These are phyloP conservation scores for Plantago major DNA, from an alignment of 257 asterid species.

Conservation along the genomic window DNA sequence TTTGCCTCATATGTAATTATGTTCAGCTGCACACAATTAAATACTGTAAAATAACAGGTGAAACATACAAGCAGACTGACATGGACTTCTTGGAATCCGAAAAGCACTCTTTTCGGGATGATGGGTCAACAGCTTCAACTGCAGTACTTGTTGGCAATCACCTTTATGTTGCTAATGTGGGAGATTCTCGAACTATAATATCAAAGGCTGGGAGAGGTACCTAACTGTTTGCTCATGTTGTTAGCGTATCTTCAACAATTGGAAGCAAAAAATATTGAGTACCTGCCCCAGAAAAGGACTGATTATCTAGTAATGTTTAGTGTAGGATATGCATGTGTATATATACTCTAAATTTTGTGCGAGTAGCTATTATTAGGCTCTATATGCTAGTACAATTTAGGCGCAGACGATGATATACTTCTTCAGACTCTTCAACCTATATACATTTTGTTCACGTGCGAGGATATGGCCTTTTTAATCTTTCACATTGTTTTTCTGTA, in stretches of 20 bases:
- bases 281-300: no score
- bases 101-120: conserved; percentile 88
- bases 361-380: background rate
- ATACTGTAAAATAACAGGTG: conserved; percentile 47
- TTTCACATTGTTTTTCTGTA: conserved; percentile 10
- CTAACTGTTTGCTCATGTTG: background rate
- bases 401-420: background rate
- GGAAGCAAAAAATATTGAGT: no score
- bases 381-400: background rate
- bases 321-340: no score
- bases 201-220: conserved; percentile 93
- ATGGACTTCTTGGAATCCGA: conserved; percentile 80
- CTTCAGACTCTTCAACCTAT: background rate
- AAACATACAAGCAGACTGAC: conserved; percentile 86
- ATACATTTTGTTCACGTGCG: background rate
- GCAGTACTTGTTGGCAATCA: conserved; percentile 87
- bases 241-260: no score
- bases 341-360: no score
- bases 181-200: conserved; percentile 93
- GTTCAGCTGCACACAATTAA: conserved; percentile 9
- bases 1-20: background rate
- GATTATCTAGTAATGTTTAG: no score
- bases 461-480: conserved; percentile 3
- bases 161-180: conserved; percentile 97
- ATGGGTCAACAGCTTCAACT: conserved; percentile 95